Base-by-base conservation (phyloP, 2,329 filamentous ascomycete species). In the Trichoderma arundinaceum region DNA sequence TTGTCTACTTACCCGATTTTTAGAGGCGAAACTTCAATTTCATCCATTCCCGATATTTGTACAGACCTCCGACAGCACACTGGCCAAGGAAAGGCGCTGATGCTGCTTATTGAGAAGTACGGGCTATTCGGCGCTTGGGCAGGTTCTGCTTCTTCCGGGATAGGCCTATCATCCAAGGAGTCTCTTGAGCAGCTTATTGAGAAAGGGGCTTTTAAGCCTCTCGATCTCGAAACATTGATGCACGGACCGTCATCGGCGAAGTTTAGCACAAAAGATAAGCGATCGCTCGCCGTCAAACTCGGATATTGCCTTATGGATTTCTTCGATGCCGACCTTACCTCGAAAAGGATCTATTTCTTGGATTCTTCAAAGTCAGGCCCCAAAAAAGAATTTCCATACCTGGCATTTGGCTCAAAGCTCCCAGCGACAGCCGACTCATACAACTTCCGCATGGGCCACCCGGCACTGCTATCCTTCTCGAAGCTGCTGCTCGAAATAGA, bases 281-380 rank as follows among this genome's bases (percentile, higher is more conserved):
- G 66, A 32, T 32, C 58, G 8, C 65, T 68, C 2, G 66, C 66
- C 1, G 66, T 68, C 35, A 62, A 63, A 22, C 52, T 68, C 6
- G 66, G 66, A 2, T 66, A 49, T 13, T 66, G 57, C 15, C 64
- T 68, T 3, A 66, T 68, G 66, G 66, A 68, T 10, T 68, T 68
- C 15, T 68, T 68, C 22, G 57, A 68, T 12, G 66, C 49, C 13
- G 44, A 68, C 1, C n/a, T 68, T 7, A 35, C 10, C 28, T 58
- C 66, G 8, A 54, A 53, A 3, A 57, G 38, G 17, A 68, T 68
- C 35, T 53, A 66, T 41, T 59, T 68, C n/a, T 46, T 66, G 4
- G 28, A 46, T 33, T 44, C 64, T 1, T 44, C 66, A 1, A 57
- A 35, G 6, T 8, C 33, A 12, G 46, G n/a, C 7, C 9, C 10